Conservation (phyloP, 768 basidiomycete genomes). For the Auricularia cornea region DNA sequence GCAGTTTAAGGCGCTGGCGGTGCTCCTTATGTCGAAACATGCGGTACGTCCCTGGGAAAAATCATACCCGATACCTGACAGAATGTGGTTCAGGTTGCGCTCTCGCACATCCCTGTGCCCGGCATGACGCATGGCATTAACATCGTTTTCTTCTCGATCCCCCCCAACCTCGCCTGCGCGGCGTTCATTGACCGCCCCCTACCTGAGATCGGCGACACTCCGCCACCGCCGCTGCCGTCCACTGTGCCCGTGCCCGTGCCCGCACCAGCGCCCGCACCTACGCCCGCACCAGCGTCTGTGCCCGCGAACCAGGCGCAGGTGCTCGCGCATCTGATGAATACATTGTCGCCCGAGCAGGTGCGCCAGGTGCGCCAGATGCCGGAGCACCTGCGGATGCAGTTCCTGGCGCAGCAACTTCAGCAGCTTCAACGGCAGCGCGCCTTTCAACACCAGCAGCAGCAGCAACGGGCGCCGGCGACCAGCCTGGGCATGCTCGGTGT, state of each 20-base stretch:
- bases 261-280: not conserved
- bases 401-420: not conserved
- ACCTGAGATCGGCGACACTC: not conserved
- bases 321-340: not conserved
- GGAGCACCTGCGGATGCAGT: not conserved
- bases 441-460: conserved; percentile 8
- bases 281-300: not conserved
- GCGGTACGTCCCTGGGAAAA: too few relatives aligned
- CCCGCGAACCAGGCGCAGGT: not conserved
- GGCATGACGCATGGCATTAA: conserved; percentile 35
- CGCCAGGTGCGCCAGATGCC: not conserved
- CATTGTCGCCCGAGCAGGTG: not conserved
- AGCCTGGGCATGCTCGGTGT: conserved; percentile 9
- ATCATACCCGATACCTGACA: not conserved
- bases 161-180: not conserved
- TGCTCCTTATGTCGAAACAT: conserved; percentile 34
- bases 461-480: conserved; percentile 13
- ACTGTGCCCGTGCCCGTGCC: too few relatives aligned
- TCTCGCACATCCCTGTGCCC: conserved; percentile 20
- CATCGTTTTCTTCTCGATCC: conserved; percentile 39
- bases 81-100: conserved; percentile 31
- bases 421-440: conserved; percentile 13
- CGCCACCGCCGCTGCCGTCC: too few relatives aligned
- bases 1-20: conserved; percentile 33
- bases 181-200: not conserved